Evolutionary conservation across 108 stramenopile genomes (phyloP).

Genomic region (Nitzschia inconspicua): DNA sequence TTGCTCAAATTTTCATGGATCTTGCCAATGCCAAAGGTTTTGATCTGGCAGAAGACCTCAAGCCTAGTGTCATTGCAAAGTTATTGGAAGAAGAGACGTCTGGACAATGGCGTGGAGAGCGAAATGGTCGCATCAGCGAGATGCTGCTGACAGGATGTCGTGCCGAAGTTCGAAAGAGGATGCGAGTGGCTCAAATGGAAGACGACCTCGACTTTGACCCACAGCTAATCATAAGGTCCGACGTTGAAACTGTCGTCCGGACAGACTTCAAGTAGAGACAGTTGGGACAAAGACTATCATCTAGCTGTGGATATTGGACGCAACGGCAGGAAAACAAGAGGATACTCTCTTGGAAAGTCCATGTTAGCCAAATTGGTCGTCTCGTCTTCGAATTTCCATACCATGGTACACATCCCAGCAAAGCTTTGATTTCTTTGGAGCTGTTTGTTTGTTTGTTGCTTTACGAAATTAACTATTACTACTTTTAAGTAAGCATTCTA

Average conservation of each 20-base stretch:
- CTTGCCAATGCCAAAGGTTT: conserved; percentile 85
- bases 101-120: conserved; percentile 69
- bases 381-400: too few relatives aligned
- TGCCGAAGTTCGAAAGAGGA: conserved; percentile 76
- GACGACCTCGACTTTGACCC: conserved; percentile 81
- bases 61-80: conserved; percentile 48
- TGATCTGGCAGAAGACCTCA: conserved; percentile 62
- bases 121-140: conserved; percentile 87
- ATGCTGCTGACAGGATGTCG: conserved; percentile 78
- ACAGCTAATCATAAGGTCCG: conserved; percentile 69
- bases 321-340: too few relatives aligned
- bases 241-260: conserved; percentile 77
- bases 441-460: too few relatives aligned
- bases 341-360: too few relatives aligned
- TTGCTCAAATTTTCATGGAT: conserved; percentile 81
- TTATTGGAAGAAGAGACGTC: conserved; percentile 71
- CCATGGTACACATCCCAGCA: too few relatives aligned
- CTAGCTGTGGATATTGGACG: too few relatives aligned
- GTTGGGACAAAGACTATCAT: too few relatives aligned
- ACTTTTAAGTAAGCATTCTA: too few relatives aligned
- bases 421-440: too few relatives aligned
- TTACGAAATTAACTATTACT: too few relatives aligned
- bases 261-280: conserved; percentile 75
- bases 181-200: conserved; percentile 76
- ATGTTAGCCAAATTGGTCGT: too few relatives aligned